These are phyloP conservation scores for Coriolopsis trogii DNA, from an alignment of 1,284 basidiomycete species.

Conservation along the genomic window DNA sequence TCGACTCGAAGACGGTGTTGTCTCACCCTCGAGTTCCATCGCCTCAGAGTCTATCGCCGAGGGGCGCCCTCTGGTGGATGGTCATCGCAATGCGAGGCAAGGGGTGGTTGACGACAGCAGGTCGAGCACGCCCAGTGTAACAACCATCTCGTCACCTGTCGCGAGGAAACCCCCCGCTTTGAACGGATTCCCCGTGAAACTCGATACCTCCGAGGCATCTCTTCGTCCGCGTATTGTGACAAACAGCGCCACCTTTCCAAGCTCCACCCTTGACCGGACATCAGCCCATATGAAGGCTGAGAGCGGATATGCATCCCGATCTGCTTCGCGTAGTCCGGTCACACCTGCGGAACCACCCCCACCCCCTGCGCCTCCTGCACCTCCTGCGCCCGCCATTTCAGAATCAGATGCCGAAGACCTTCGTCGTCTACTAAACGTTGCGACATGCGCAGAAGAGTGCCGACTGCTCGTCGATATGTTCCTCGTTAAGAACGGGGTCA, in stretches of 20 bases:
- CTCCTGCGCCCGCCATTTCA: constrained; percentile 29
- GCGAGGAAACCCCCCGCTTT: constrained; percentile 2
- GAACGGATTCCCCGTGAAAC: constrained; percentile 20
- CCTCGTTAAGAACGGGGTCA: constrained; percentile 61
- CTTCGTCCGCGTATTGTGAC: constrained; percentile 3
- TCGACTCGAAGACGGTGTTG: constrained; percentile 13
- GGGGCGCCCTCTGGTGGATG: constrained; percentile 8
- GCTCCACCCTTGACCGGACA: constrained; percentile 13
- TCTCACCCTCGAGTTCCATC: constrained; percentile 13
- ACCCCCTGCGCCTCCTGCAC: constrained; percentile 17
- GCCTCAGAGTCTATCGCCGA: constrained; percentile 10
- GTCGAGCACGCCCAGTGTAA: neutral
- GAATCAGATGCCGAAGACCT: constrained; percentile 62
- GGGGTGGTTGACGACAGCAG: constrained; percentile 4
- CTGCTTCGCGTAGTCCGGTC: constrained; percentile 20
- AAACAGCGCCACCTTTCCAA: constrained; percentile 8
- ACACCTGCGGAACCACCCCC: constrained; percentile 15
- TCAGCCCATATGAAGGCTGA: constrained; percentile 18
- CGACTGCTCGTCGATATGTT: constrained; percentile 83
- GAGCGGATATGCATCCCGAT: constrained; percentile 24
- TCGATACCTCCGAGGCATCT: constrained; percentile 18
- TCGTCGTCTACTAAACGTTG: constrained; percentile 67
- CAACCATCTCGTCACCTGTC: constrained; percentile 1
- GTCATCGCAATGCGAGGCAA: constrained; percentile 6
- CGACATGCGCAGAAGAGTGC: constrained; percentile 81